These are phyloP conservation scores for Lactarius evosmus DNA, from an alignment of 768 basidiomycete species.

Conservation along the genomic window DNA sequence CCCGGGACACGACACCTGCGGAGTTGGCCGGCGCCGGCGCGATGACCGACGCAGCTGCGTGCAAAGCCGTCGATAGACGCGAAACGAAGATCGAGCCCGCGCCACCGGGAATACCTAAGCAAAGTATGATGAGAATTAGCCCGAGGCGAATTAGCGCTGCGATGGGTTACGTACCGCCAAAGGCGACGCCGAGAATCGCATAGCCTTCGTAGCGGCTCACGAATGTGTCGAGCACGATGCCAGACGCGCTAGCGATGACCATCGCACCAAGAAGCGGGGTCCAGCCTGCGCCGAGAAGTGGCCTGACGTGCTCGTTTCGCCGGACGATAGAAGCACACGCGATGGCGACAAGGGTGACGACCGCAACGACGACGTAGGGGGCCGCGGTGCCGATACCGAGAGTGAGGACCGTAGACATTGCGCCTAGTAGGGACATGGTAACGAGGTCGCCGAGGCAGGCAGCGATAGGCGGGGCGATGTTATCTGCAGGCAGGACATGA, in stretches of 20 bases:
- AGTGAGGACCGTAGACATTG: constrained; percentile 69
- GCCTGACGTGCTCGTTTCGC: constrained; percentile 64
- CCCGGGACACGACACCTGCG: constrained; percentile 11
- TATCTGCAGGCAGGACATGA: constrained; percentile 51
- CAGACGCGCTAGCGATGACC: constrained; percentile 82
- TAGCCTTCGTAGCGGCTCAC: constrained; percentile 86
- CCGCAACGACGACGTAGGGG: constrained; percentile 51
- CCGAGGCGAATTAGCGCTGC: neutral
- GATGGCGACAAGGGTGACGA: constrained; percentile 46
- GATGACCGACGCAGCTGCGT: constrained; percentile 47
- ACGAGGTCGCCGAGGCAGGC: constrained; percentile 91
- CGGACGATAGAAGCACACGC: constrained; percentile 54
- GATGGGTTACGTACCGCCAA: constrained; percentile 58
- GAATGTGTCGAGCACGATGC: constrained; percentile 87
- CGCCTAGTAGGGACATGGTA: constrained; percentile 80
- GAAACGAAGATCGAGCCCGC: constrained; percentile 91
- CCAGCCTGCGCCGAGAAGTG: constrained; percentile 85
- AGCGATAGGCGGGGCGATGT: constrained; percentile 93
- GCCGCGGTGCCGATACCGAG: constrained; percentile 59
- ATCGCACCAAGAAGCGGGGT: constrained; percentile 86
- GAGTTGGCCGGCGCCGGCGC: constrained; percentile 22
- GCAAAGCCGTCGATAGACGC: constrained; percentile 83
- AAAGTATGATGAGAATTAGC: neutral
- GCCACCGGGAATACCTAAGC: constrained; percentile 77
- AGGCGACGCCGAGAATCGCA: constrained; percentile 81